Evolutionary conservation across 805 yeast species (phyloP).

Genomic region (Candida tammaniensis): DNA sequence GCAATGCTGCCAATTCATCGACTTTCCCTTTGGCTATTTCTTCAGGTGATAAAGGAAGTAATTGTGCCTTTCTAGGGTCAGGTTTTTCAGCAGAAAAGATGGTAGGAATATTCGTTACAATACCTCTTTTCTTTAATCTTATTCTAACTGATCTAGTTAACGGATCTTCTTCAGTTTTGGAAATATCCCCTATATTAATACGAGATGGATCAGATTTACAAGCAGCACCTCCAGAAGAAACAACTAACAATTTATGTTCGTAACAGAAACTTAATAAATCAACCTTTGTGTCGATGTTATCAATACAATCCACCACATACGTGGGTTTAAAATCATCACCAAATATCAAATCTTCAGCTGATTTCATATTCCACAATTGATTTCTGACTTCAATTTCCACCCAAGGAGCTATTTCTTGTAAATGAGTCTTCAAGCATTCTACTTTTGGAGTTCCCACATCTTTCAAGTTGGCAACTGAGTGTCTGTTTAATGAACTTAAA

Average conservation of each 20-base stretch:
- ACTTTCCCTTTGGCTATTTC: conserved; percentile 80
- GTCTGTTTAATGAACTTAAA: conserved; percentile 86
- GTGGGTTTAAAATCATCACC: conserved; percentile 57
- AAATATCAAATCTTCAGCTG: conserved; percentile 59
- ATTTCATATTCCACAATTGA: conserved; percentile 69
- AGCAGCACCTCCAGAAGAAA: conserved; percentile 97
- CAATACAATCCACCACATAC: conserved; percentile 91
- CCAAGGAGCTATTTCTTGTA: conserved; percentile 90
- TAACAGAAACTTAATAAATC: conserved; percentile 78
- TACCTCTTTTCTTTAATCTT: conserved; percentile 76
- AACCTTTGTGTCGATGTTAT: conserved; percentile 94
- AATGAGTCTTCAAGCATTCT: conserved; percentile 66
- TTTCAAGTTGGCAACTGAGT: conserved; percentile 84
- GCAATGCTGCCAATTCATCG: conserved; percentile 80
- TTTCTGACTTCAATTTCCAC: conserved; percentile 73
- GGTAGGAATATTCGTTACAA: conserved; percentile 72
- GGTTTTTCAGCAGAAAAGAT: conserved; percentile 96
- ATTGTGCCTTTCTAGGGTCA: conserved; percentile 86
- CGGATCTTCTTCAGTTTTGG: conserved; percentile 91
- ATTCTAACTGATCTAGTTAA: conserved; percentile 84
- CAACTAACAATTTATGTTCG: conserved; percentile 57
- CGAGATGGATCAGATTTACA: conserved; percentile 94
- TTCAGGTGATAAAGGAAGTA: conserved; percentile 81
- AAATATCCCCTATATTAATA: conserved; percentile 83
- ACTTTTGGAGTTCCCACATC: conserved; percentile 96